These are phyloP conservation scores for Macroventuria anomochaeta DNA, from an alignment of 2,329 filamentous ascomycete species.

Conservation along the genomic window DNA sequence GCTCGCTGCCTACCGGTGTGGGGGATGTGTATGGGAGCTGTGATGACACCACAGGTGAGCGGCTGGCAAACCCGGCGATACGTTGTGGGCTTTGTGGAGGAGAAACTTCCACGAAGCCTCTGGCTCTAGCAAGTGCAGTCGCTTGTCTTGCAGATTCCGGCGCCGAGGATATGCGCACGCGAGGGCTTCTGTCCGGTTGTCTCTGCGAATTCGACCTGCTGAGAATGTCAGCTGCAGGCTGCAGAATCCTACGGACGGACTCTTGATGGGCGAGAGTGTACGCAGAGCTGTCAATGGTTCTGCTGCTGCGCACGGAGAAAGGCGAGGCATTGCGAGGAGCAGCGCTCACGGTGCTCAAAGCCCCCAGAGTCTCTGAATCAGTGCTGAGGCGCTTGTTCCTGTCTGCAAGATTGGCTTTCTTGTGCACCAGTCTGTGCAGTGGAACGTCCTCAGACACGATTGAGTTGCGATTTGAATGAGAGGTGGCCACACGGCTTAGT, in stretches of 20 bases:
- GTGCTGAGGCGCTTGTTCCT: conserved; percentile 43
- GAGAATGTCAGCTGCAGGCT: conserved; percentile 44
- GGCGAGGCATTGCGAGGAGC: conserved; percentile 39
- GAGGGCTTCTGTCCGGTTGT: conserved; percentile 24
- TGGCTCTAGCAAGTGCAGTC: conserved; percentile 13
- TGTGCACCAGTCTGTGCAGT: conserved; percentile 59
- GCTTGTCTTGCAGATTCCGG: conserved; percentile 32
- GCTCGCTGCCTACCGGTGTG: conserved; percentile 11
- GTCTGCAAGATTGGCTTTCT: conserved; percentile 57
- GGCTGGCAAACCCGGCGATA: not conserved
- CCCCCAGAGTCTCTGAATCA: conserved; percentile 34
- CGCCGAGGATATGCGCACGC: conserved; percentile 45
- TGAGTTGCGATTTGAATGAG: conserved; percentile 55
- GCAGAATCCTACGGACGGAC: conserved; percentile 39
- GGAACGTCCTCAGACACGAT: conserved; percentile 52
- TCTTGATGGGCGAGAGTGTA: conserved; percentile 42
- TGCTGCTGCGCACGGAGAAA: conserved; percentile 37
- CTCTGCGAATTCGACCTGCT: conserved; percentile 38
- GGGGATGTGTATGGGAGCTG: conserved; percentile 18
- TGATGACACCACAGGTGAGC: not conserved
- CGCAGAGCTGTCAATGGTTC: conserved; percentile 38
- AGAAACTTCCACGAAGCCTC: conserved; percentile 30
- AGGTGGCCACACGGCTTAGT: conserved; percentile 50
- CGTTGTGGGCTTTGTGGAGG: conserved; percentile 31
- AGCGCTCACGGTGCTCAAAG: conserved; percentile 8